phyloP scores from a whole-genome alignment of 768 basidiomycete species.

The Boletus sp. region DNA sequence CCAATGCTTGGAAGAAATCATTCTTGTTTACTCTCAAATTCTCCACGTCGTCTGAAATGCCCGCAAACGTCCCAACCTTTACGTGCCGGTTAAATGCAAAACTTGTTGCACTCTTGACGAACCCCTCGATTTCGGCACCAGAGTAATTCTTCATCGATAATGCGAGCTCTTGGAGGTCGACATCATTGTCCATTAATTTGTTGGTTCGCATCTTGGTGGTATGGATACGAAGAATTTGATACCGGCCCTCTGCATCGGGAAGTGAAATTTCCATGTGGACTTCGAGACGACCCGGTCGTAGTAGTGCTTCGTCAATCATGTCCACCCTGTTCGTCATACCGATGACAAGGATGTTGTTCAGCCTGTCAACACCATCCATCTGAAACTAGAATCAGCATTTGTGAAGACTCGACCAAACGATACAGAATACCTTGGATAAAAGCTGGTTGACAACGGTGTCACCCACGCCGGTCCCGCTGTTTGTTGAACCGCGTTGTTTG shows the following conservation, averaged over 20 bases:
- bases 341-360: conserved; percentile 98
- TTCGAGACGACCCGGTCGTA: conserved; percentile 97
- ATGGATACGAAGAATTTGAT: conserved; percentile 94
- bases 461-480: conserved; percentile 93
- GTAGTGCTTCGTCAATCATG: conserved; percentile 98
- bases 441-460: conserved; percentile 99
- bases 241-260: conserved; percentile 88
- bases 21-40: conserved; percentile 79
- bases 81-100: conserved; percentile 98
- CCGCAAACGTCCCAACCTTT: conserved; percentile 96
- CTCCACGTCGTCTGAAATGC: conserved; percentile 93
- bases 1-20: conserved; percentile 88
- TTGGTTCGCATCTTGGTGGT: conserved; percentile 92
- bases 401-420: neutral
- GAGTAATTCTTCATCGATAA: conserved; percentile 92
- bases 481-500: conserved; percentile 95
- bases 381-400: conserved; percentile 31
- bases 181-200: conserved; percentile 82
- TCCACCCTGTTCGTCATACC: conserved; percentile 99
- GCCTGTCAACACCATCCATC: conserved; percentile 99
- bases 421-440: conserved; percentile 75
- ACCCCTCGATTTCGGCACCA: conserved; percentile 92
- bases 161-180: conserved; percentile 81
- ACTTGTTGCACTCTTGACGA: conserved; percentile 97
- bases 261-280: conserved; percentile 99